phyloP scores from a whole-genome alignment of 208 protist genomes.

The Crithidia expoeki region DNA sequence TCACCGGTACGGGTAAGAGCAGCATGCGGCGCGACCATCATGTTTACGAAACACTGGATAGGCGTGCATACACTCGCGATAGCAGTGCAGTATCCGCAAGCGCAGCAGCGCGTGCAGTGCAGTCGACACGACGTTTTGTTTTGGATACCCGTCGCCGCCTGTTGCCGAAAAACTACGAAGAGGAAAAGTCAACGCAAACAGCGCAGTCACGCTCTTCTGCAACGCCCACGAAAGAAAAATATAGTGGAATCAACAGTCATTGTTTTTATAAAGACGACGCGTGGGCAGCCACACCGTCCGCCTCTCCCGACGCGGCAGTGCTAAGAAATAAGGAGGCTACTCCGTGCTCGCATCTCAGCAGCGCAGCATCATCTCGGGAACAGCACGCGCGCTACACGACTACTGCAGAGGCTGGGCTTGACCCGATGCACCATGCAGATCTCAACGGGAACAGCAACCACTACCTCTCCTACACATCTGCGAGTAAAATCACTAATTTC shows the following conservation, averaged over 20 bases:
- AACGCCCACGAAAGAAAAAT: background rate
- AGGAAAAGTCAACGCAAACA: background rate
- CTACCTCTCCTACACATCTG: background rate
- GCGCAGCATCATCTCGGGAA: background rate
- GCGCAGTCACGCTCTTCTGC: background rate
- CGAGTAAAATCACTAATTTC: background rate
- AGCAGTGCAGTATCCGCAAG: background rate
- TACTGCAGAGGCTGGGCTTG: background rate
- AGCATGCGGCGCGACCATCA: constrained; percentile 8
- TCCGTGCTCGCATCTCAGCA: background rate
- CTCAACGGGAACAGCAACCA: background rate
- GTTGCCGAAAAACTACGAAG: background rate
- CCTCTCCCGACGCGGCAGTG: background rate
- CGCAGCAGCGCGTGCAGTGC: background rate
- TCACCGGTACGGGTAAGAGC: background rate
- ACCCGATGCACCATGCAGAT: background rate
- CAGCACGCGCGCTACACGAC: background rate
- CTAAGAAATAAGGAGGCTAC: background rate
- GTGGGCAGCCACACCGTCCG: background rate
- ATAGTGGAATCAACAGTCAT: background rate
- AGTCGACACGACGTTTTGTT: background rate
- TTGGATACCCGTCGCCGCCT: constrained; percentile 5
- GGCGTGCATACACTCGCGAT: background rate
- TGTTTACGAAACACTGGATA: background rate
- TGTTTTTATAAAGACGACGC: background rate